Base-by-base conservation (phyloP, 1,284 basidiomycete genomes). In the Bjerkandera adusta region DNA sequence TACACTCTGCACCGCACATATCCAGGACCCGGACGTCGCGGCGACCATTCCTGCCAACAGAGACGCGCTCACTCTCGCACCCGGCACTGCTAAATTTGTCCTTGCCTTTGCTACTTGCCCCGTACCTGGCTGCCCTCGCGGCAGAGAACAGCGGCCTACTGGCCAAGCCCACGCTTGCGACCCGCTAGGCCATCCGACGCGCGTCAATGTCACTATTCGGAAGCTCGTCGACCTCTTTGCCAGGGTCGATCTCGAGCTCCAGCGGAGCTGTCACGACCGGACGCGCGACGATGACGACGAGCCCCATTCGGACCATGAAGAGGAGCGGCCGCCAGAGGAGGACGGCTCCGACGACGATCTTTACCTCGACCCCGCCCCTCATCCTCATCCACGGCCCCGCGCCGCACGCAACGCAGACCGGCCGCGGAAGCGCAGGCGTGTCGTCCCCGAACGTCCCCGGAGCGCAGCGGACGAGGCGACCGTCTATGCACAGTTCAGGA, bases 401-500 rank as follows among this genome's bases (percentile, higher is more conserved):
- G 47, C 49, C 22, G 29, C 3, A 18, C 41, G 42, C 41, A 46
- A 20, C 49, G 46, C 8, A 51, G 44, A 37, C 41, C 25, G 15
- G 33, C 43, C 47, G 21, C 45, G 43, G 46, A 47, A 52, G 54
- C 34, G 48, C 54, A 47, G 43, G n/a, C 36, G 36, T 10, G 29
- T 33, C n/a, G 34, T 21, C 22, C 40, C 51, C 57, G 2, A 63
- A 65, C 34, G 80, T 90, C 36, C 47, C 55, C 49, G 27, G 33
- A 18, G 12, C 33, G 44, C 26, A 15, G 22, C 44, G 12, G 38
- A 59, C 57, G 46, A 57, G n/a, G 32, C n/a, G 21, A 34, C 25
- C n/a, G 21, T 22, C 26, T 53, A 57, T 41, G 53, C 55, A 2
- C 63, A 65, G 35, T 81, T 91, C 54, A 74, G 82, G 58, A 89